Conservation (phyloP, 305 asterid species). For the Plantago rigida region DNA sequence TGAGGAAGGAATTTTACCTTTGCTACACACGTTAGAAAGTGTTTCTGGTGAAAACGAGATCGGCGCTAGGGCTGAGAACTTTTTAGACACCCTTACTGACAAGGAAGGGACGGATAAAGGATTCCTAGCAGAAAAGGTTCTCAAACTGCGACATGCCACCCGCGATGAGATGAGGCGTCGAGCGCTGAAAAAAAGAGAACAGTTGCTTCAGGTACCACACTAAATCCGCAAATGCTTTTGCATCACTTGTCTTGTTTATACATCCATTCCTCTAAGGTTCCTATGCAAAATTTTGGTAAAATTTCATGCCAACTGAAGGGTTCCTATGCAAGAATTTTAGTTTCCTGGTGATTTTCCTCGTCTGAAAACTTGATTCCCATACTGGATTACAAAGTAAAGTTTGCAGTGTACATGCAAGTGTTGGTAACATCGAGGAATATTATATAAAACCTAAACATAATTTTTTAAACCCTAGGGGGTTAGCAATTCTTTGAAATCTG, state of each 20-base stretch:
- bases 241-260: too few relatives aligned
- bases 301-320: too few relatives aligned
- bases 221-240: not conserved
- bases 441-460: too few relatives aligned
- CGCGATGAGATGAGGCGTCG: slow-evolving; percentile 94
- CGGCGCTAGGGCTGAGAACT: slow-evolving; percentile 97
- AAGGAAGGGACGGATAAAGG: slow-evolving; percentile 83
- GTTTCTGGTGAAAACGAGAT: slow-evolving; percentile 93
- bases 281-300: too few relatives aligned
- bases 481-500: too few relatives aligned
- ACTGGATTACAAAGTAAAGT: too few relatives aligned
- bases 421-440: too few relatives aligned
- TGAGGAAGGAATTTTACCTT: slow-evolving; percentile 72
- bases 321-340: too few relatives aligned
- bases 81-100: slow-evolving; percentile 86
- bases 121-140: slow-evolving; percentile 68
- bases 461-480: too few relatives aligned
- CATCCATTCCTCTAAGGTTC: too few relatives aligned
- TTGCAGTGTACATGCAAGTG: too few relatives aligned
- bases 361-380: too few relatives aligned
- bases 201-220: slow-evolving; percentile 68
- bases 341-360: not conserved
- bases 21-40: slow-evolving; percentile 96
- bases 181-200: slow-evolving; percentile 80
- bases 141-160: slow-evolving; percentile 77